A percentile compares a stretch with the other conserved stretches of the same genome.
phyloP scores from a whole-genome alignment of 306 rosid genomes.

The Sicyos baderoa region DNA sequence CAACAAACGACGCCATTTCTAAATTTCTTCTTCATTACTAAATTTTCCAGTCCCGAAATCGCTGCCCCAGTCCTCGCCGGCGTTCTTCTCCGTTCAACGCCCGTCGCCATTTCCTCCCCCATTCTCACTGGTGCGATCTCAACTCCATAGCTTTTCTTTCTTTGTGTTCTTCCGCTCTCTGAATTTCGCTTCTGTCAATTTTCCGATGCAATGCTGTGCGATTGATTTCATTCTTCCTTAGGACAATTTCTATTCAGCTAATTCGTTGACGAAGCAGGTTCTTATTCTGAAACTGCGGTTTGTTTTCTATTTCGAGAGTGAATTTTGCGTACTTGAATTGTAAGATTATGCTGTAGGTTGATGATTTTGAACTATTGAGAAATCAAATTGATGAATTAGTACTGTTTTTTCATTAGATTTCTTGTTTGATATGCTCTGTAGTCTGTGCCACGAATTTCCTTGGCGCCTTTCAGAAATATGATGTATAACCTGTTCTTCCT shows the following conservation, averaged over 20 bases:
- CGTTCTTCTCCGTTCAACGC: neutral
- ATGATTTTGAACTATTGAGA: neutral
- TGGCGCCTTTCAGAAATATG: neutral
- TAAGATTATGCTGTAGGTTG: neutral
- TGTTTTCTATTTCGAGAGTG: slow-evolving; percentile 1
- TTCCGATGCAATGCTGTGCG: slow-evolving; percentile 6
- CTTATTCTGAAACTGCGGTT: neutral
- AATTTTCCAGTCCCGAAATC: slow-evolving; percentile 10
- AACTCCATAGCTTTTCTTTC: slow-evolving; percentile 3
- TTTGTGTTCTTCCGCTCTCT: neutral
- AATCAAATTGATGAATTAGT: neutral
- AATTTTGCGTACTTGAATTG: neutral
- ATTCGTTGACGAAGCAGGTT: neutral
- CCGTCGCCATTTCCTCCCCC: neutral
- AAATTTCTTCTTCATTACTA: neutral
- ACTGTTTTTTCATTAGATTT: neutral
- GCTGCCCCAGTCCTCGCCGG: slow-evolving; percentile 9
- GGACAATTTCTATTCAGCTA: neutral
- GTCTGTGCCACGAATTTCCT: slow-evolving; percentile 8
- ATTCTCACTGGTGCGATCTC: slow-evolving; percentile 14
- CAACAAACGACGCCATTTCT: slow-evolving; percentile 21
- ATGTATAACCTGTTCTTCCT: neutral
- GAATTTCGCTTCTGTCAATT: neutral
- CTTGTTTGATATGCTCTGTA: slow-evolving; percentile 3
- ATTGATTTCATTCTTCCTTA: neutral